phyloP scores from a whole-genome alignment of 371 early-diverging fungal genomes.

The Apophysomyces trapeziformis region DNA sequence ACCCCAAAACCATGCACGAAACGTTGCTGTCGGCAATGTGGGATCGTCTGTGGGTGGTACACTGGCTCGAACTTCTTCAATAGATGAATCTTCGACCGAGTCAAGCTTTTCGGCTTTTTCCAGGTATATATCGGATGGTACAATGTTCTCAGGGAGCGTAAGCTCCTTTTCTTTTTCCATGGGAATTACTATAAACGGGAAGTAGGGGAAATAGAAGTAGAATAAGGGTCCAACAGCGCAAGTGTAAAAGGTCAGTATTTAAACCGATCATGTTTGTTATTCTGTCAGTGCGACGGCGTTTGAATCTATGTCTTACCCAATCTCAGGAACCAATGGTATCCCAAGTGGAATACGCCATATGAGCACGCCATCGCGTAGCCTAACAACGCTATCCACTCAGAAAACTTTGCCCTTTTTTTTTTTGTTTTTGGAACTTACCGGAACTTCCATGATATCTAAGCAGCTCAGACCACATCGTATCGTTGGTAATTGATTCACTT shows the following conservation, averaged over 20 bases:
- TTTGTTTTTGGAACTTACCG: not conserved
- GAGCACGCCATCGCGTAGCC: conserved; percentile 7
- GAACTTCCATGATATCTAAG: too few relatives aligned
- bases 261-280: not conserved
- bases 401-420: not conserved
- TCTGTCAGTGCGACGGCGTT: not conserved
- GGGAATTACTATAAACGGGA: not conserved
- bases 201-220: not conserved
- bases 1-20: conserved; percentile 78
- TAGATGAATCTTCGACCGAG: conserved; percentile 65
- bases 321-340: conserved; percentile 1
- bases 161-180: conserved; percentile 6
- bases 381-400: not conserved
- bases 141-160: not conserved
- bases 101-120: conserved; percentile 17
- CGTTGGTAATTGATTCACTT: too few relatives aligned
- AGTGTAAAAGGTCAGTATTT: not conserved
- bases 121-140: not conserved
- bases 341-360: not conserved
- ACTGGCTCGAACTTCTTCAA: conserved; percentile 71
- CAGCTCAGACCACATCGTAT: too few relatives aligned
- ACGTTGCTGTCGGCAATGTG: conserved; percentile 72
- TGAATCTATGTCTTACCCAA: not conserved
- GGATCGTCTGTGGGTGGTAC: conserved; percentile 70
- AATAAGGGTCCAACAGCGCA: not conserved